phyloP scores from a whole-genome alignment of 768 basidiomycete species.

The Naganishia onofrii region DNA sequence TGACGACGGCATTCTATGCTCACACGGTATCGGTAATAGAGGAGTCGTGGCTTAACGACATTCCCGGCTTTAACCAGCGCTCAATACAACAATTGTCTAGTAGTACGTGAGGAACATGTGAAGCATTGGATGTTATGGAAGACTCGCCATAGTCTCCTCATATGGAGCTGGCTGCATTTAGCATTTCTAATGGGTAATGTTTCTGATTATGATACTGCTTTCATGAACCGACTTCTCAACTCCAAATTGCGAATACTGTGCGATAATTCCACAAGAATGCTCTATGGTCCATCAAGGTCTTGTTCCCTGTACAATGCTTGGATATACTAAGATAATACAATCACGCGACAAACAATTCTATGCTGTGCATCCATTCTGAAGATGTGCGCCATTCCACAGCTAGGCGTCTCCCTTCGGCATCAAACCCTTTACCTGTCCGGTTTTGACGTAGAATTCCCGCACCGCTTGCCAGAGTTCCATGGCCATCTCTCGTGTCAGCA shows the following conservation, averaged over 20 bases:
- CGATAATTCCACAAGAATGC: too few species aligned
- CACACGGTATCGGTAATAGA: constrained; percentile 83
- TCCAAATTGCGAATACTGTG: too few species aligned
- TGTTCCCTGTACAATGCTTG: background rate
- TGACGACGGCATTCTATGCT: constrained; percentile 67
- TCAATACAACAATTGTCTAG: constrained; percentile 22
- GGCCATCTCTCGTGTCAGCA: constrained; percentile 76
- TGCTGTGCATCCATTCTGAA: background rate
- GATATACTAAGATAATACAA: background rate
- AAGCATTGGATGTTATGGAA: background rate
- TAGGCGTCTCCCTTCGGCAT: constrained; percentile 22
- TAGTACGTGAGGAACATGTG: background rate
- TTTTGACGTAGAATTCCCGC: constrained; percentile 73
- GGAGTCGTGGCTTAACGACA: constrained; percentile 56
- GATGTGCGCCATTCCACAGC: background rate
- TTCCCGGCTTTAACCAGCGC: constrained; percentile 30
- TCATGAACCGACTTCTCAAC: too few species aligned
- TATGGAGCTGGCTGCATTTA: background rate
- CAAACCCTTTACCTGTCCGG: constrained; percentile 51
- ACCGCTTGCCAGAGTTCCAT: constrained; percentile 78
- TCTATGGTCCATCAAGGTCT: background rate
- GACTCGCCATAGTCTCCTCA: background rate
- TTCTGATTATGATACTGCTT: too few species aligned
- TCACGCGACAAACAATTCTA: background rate
- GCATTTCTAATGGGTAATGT: too few species aligned